Percentiles rank a stretch among this genome's conserved stretches.
Evolutionary conservation across 179 eudicot genomes (phyloP).

Genomic region (Gypsophila paniculata): DNA sequence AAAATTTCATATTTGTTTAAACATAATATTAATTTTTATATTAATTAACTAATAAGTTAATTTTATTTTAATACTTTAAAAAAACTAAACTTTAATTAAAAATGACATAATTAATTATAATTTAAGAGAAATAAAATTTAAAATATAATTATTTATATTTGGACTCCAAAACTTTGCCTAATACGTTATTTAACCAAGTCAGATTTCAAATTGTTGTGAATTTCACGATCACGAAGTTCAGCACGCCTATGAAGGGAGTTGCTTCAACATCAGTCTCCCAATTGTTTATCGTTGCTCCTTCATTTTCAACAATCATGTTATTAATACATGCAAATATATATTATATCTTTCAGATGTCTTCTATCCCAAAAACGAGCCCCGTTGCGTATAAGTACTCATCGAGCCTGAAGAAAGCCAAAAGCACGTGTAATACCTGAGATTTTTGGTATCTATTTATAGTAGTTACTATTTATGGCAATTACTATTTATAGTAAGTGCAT

Average conservation of each 20-base stretch:
- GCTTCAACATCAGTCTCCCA: background rate
- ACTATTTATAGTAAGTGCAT: no score
- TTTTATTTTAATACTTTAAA: no score
- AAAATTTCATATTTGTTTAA: no score
- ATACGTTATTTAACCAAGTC: background rate
- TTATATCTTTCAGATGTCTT: background rate
- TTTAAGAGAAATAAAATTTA: no score
- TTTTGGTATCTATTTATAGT: no score
- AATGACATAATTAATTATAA: no score
- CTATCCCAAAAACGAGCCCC: background rate
- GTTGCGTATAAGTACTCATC: background rate
- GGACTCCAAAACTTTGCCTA: background rate
- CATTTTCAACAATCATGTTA: constrained; percentile 2
- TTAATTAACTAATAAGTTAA: no score
- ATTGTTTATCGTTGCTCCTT: background rate
- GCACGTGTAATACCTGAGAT: no score
- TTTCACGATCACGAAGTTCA: background rate
- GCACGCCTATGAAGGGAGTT: background rate
- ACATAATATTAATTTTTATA: no score
- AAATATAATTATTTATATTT: no score
- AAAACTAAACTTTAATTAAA: no score
- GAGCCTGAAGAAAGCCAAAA: constrained; percentile 1
- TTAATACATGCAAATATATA: background rate
- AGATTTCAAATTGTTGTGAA: background rate
- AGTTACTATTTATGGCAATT: no score